Evolutionary conservation across 1,139 yeast species (phyloP), one percentile per base, ranked within the genome.

Genomic region (Lodderomyces margitis): DNA sequence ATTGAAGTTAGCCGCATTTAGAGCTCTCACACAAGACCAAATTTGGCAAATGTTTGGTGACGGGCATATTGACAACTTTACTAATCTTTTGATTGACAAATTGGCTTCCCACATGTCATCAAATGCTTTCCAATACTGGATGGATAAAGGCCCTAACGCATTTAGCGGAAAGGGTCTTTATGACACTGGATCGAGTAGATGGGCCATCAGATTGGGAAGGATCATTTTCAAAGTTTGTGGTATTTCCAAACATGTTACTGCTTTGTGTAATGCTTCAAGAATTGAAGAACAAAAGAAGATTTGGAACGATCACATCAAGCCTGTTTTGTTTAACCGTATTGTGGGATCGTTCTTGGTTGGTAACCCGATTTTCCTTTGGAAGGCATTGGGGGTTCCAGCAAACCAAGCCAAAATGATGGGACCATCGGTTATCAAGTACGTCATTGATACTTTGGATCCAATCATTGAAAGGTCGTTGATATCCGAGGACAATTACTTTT

Each of bases 381-480:
- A 83, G 58, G 95, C 95, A 0, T 72, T 86, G 36, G 95, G 95
- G 12, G 95, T 86, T 39, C 95, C 95, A 3, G 78, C 83, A 5
- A 86, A 86, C 59, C 95, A 86, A 63, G 89, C 94, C 6, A 70
- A 78, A 32, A 77, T 86, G 83, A 85, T 86, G 80, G 87, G 86
- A 21, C 63, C 75, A 24, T 83, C 91, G 0, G 82, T 85, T 36
- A 64, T 83, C 50, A 75, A 81, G 46, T 87, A 87, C 56, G 83
- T 86, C 36, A 70, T 80, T 40, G 89, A 86, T 57, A 86, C 95
- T 10, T 71, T 87, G 51, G 92, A 86, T 54, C 95, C 95, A 33
- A 66, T 86, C 28, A 70, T 86, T 46, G 68, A 68, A 16, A 70
- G 84, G 52, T 80, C 85, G 2, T 64, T 83, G 54, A 72, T 87